phyloP scores from a whole-genome alignment of 75 land plant genomes.

The Pseudotsuga menziesii region DNA sequence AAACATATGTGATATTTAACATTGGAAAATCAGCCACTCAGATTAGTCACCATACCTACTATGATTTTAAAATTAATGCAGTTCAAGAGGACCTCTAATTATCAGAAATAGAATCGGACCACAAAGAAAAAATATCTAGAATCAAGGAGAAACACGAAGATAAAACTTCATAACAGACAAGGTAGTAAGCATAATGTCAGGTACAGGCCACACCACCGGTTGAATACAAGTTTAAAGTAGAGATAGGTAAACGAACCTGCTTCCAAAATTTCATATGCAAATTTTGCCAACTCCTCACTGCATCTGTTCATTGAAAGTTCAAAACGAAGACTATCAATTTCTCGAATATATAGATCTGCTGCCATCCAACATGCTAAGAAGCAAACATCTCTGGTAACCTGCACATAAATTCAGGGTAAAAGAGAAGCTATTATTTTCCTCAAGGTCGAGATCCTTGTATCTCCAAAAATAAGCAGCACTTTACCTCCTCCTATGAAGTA shows the following conservation, averaged over 20 bases:
- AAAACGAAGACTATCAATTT: slow-evolving; percentile 84
- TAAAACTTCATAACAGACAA: not conserved
- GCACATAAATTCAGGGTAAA: slow-evolving; percentile 9
- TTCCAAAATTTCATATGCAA: slow-evolving; percentile 67
- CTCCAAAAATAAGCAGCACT: not conserved
- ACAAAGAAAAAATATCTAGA: not conserved
- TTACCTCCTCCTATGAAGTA: not conserved
- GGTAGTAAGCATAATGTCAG: not conserved
- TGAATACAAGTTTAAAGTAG: not conserved
- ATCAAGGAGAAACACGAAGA: no score
- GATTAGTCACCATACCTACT: not conserved
- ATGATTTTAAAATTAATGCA: not conserved
- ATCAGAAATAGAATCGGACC: not conserved
- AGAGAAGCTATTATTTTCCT: not conserved
- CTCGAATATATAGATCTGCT: slow-evolving; percentile 87
- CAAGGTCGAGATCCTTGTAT: not conserved
- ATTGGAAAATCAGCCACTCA: not conserved
- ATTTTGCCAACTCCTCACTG: slow-evolving; percentile 51
- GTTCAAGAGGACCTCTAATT: not conserved
- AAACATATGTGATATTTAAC: not conserved
- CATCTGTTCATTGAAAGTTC: slow-evolving; percentile 90
- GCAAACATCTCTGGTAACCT: slow-evolving; percentile 93
- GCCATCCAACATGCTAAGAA: slow-evolving; percentile 91
- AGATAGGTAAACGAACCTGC: slow-evolving; percentile 36
- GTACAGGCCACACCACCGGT: not conserved